phyloP scores from a whole-genome alignment of 2,329 filamentous ascomycete species.

The Tolypocladium ophioglossoides region DNA sequence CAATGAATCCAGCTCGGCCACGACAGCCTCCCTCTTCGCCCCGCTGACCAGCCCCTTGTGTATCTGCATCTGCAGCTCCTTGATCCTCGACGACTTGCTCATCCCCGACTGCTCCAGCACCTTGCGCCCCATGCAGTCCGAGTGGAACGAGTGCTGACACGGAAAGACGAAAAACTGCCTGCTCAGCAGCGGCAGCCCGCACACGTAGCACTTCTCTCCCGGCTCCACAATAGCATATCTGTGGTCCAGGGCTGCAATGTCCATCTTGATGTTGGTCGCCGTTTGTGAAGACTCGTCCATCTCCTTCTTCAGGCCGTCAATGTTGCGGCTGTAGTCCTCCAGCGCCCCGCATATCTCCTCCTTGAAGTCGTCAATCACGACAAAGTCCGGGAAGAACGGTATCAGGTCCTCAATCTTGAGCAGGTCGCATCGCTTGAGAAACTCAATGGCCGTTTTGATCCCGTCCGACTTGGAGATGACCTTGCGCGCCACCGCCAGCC shows the following conservation, averaged over 20 bases:
- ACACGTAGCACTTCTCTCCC: slow-evolving; percentile 87
- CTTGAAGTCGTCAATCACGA: slow-evolving; percentile 98
- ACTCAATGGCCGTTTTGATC: slow-evolving; percentile 89
- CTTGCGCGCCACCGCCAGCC: slow-evolving; percentile 89
- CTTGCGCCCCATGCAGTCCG: slow-evolving; percentile 79
- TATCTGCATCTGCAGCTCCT: slow-evolving; percentile 76
- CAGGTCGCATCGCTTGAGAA: slow-evolving; percentile 82
- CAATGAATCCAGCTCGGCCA: slow-evolving; percentile 82
- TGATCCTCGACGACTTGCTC: slow-evolving; percentile 67
- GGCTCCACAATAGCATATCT: slow-evolving; percentile 95
- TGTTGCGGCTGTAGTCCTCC: slow-evolving; percentile 86
- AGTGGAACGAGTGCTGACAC: slow-evolving; percentile 96
- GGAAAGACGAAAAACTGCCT: slow-evolving; percentile 97
- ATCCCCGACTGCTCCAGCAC: slow-evolving; percentile 74
- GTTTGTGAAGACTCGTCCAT: slow-evolving; percentile 94
- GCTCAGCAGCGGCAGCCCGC: slow-evolving; percentile 73
- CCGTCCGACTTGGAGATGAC: slow-evolving; percentile 79
- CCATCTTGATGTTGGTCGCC: slow-evolving; percentile 79
- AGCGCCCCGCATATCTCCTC: slow-evolving; percentile 92
- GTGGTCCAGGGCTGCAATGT: slow-evolving; percentile 76
- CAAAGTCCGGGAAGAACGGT: slow-evolving; percentile 96
- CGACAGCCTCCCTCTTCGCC: slow-evolving; percentile 66
- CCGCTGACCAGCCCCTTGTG: slow-evolving; percentile 63
- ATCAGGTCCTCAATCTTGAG: slow-evolving; percentile 94
- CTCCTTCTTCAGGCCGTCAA: slow-evolving; percentile 77